These are phyloP conservation scores for Talaromyces sp. DNA, from an alignment of 2,329 filamentous ascomycete species.

Conservation along the genomic window DNA sequence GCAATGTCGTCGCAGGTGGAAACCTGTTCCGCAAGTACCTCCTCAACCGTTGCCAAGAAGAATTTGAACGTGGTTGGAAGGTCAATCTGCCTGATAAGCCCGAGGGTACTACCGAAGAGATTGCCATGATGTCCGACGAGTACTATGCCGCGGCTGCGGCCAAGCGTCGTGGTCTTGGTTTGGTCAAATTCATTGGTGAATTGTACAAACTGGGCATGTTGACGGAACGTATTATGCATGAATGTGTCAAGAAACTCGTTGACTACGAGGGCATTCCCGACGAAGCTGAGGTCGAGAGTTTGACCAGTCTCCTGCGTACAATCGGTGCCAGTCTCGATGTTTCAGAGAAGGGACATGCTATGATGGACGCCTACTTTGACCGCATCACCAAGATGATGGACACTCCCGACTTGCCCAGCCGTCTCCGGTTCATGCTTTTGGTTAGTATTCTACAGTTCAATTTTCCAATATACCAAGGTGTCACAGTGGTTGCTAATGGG, in stretches of 20 bases:
- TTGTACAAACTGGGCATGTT: conserved; percentile 98
- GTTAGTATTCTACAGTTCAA: conserved; percentile 25
- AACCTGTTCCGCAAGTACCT: conserved; percentile 97
- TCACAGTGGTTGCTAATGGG: neutral
- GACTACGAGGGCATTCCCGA: conserved; percentile 92
- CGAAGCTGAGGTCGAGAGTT: conserved; percentile 91
- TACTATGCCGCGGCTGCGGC: conserved; percentile 92
- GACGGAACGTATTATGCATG: conserved; percentile 98
- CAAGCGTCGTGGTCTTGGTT: conserved; percentile 93
- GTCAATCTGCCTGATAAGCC: conserved; percentile 72
- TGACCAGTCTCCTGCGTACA: conserved; percentile 85
- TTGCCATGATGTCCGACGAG: conserved; percentile 83
- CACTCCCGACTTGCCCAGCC: conserved; percentile 73
- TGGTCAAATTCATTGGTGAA: conserved; percentile 98
- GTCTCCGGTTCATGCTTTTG: conserved; percentile 94
- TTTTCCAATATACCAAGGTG: neutral
- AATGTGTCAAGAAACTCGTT: conserved; percentile 94
- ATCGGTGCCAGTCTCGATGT: conserved; percentile 83
- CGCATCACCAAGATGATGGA: conserved; percentile 80
- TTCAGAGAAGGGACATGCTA: conserved; percentile 72
- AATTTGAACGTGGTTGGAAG: conserved; percentile 98
- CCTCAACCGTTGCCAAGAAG: conserved; percentile 95
- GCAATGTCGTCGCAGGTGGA: conserved; percentile 82
- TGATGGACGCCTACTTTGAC: conserved; percentile 92
- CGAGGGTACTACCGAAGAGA: conserved; percentile 67